Base-by-base conservation (phyloP, 2,329 filamentous ascomycete species). In the Ophiostoma montium region DNA sequence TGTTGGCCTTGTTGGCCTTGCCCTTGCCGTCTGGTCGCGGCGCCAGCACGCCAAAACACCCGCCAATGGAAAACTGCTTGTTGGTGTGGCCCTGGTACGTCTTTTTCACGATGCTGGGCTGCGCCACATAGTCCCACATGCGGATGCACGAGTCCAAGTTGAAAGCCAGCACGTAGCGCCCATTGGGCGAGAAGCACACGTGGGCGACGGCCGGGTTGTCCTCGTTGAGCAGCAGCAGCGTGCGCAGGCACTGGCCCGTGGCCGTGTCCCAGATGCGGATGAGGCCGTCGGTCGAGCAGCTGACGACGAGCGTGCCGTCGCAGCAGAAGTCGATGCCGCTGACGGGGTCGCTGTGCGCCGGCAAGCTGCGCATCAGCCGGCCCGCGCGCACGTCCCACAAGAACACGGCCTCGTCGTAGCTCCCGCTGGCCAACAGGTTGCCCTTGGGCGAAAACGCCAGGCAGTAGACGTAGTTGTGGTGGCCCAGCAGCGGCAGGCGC, bases 371-470 rank as follows among this genome's bases (percentile, higher is more conserved):
- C 88, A 98, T 95, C 32, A 92, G 71, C 19, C 83, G 74, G 0
- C 87, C 89, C 0, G 87, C 86, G 13, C 92, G 76, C 13, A 96
- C 86, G 63, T 98, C 92, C 92, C 92, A 98, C 5, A 98, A 67
- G 56, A 95, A 95, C 0, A 98, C 87, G 5, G 92, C 92, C 69
- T 98, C 92, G 57, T 98, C 92, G 65, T 95, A 96, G 55, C 86
- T 94, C 12, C 92, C 92, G 56, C 86, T 94, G 15, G 89, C 92
- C 32, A 98, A 76, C 61, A 96, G 95, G 61, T 98, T 98, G 21
- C 92, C 92, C 64, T 95, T 96, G 2, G 92, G 92, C n/a, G 86
- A 90, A 64, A 96, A 96, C 6, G 89, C 88, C 32, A 98, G 71
- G 46, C 84, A 87, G 66, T 94, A 95, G 31, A 98, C 82, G 65